Percentiles rank a stretch among this genome's conserved stretches.
These are phyloP conservation scores for barrel medic (Medicago truncatula) DNA, from an alignment of 306 rosid genomes.

Conservation along the genomic window MtrunA17r5.0-ANR NC_053044.1:57375001-57375500, in stretches of 20 bases:
- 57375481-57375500: conserved; percentile 12
- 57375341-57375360: conserved; percentile 89
- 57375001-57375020: conserved; percentile 9
- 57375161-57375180: conserved; percentile 96
- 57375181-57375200: conserved; percentile 99
- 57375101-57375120: conserved; percentile 93
- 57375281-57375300: conserved; percentile 92
- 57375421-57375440: not conserved
- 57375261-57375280: conserved; percentile 96
- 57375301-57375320: conserved; percentile 98
- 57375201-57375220: conserved; percentile 99
- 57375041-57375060: not conserved
- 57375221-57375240: conserved; percentile 78
- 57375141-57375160: conserved; percentile 83
- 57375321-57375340: conserved; percentile 92
- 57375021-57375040: conserved; percentile 7
- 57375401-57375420: not conserved
- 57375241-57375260: conserved; percentile 96
- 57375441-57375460: conserved; percentile 5
- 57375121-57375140: conserved; percentile 95
- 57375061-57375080: conserved; percentile 7
- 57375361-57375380: conserved; percentile 89
- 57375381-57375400: not conserved
- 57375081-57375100: conserved; percentile 60
- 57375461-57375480: not conserved